phyloP scores from a whole-genome alignment of 2,329 filamentous ascomycete species.

The Paraphoma sp. region DNA sequence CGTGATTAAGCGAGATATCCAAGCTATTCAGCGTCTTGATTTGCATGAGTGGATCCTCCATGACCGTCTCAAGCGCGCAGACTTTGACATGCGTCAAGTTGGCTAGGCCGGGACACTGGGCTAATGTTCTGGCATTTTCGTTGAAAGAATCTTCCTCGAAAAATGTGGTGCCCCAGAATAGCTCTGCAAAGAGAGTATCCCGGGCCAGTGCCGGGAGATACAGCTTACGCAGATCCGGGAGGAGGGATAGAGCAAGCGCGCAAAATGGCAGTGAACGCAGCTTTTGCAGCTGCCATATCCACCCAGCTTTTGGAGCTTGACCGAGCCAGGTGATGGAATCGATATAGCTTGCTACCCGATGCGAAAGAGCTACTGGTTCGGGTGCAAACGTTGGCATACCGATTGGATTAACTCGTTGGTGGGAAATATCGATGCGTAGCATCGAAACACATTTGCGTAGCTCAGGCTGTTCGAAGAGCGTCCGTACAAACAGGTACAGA shows the following conservation, averaged over 20 bases:
- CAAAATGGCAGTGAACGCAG: not conserved
- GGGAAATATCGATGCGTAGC: no score
- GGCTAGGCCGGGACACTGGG: not conserved
- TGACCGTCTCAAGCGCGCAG: not conserved
- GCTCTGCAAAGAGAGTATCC: not conserved
- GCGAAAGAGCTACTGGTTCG: no score
- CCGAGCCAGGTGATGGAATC: not conserved
- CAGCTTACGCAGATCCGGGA: not conserved
- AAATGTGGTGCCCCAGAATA: not conserved
- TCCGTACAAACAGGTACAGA: no score
- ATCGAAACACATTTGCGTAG: no score
- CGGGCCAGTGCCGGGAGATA: not conserved
- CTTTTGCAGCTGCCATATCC: not conserved
- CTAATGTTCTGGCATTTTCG: not conserved
- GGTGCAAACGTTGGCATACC: no score
- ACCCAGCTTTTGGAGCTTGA: not conserved
- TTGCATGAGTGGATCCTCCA: not conserved
- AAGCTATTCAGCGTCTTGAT: not conserved
- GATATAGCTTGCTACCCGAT: not conserved
- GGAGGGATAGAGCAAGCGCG: not conserved
- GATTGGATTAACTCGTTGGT: no score
- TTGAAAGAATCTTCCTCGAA: not conserved
- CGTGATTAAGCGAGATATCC: not conserved
- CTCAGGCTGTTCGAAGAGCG: no score
- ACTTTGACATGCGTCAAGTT: not conserved